These are phyloP conservation scores for Salix purpurea DNA, from an alignment of 345 rosid species.

Conservation along the genomic window DNA sequence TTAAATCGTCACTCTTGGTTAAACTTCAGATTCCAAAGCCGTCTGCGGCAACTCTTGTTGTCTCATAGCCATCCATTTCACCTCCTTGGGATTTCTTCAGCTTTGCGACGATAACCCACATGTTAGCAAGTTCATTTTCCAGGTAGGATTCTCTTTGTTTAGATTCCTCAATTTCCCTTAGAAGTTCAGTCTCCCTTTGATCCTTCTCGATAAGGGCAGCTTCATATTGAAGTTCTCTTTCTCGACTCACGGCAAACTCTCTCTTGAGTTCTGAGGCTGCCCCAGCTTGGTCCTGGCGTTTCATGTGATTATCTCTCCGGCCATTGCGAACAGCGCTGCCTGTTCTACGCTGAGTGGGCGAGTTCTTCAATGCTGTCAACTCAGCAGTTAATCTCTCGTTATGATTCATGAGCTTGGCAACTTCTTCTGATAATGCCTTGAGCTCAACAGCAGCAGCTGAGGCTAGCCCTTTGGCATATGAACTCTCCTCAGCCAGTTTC, in stretches of 20 bases:
- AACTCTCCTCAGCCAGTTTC: slow-evolving; percentile 88
- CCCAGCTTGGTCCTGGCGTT: slow-evolving; percentile 61
- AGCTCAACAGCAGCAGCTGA: slow-evolving; percentile 99
- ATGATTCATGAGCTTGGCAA: slow-evolving; percentile 89
- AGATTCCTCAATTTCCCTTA: slow-evolving; percentile 79
- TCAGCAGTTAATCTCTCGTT: slow-evolving; percentile 77
- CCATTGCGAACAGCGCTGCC: slow-evolving; percentile 54
- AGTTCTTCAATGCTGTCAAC: slow-evolving; percentile 57
- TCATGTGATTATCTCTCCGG: slow-evolving; percentile 52
- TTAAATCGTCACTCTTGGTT: background rate
- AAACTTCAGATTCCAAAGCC: slow-evolving; percentile 24
- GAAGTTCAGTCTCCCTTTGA: slow-evolving; percentile 73
- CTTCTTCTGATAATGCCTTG: slow-evolving; percentile 94
- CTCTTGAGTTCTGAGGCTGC: slow-evolving; percentile 66
- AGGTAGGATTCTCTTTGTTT: slow-evolving; percentile 90
- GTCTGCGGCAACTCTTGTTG: slow-evolving; percentile 17
- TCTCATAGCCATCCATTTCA: slow-evolving; percentile 42
- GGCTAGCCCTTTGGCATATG: slow-evolving; percentile 96
- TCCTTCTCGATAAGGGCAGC: slow-evolving; percentile 77
- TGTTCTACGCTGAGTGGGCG: slow-evolving; percentile 52
- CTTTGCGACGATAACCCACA: slow-evolving; percentile 98
- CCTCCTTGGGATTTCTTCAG: slow-evolving; percentile 63
- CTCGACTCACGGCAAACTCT: slow-evolving; percentile 70
- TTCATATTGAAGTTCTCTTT: slow-evolving; percentile 81
- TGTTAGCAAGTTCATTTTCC: slow-evolving; percentile 96